Evolutionary conservation across 2,329 filamentous ascomycete species (phyloP).

Genomic region (Pseudocercospora pini-densiflorae): DNA sequence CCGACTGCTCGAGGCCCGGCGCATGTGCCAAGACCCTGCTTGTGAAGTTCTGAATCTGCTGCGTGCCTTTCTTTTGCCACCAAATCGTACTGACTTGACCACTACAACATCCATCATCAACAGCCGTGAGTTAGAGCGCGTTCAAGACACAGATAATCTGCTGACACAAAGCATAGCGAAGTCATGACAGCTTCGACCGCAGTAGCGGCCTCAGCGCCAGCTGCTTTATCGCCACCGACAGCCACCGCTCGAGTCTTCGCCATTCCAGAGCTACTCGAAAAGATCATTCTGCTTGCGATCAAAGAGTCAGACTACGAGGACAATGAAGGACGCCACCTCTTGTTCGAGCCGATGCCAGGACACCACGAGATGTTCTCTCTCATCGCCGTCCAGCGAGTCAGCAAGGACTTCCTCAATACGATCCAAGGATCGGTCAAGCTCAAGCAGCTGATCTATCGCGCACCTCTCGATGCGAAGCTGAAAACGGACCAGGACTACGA

Average conservation of each 20-base stretch:
- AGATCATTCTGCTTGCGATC: background rate
- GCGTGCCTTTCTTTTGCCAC: background rate
- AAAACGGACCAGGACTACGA: background rate
- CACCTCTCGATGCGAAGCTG: background rate
- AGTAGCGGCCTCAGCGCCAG: background rate
- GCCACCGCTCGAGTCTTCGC: background rate
- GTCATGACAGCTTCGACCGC: background rate
- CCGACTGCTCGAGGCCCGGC: background rate
- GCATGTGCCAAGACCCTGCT: background rate
- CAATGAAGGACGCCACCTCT: background rate
- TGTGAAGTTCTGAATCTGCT: background rate
- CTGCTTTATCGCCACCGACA: background rate
- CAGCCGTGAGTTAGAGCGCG: background rate
- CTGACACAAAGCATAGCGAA: background rate
- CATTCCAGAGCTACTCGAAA: background rate
- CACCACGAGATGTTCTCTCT: background rate
- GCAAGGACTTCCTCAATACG: background rate
- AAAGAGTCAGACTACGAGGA: background rate
- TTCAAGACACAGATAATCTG: background rate
- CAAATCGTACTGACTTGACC: background rate
- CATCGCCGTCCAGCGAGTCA: background rate
- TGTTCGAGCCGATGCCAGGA: background rate
- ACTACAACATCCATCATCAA: background rate
- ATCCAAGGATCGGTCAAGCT: background rate
- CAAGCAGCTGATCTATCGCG: background rate